Conservation (phyloP, 768 basidiomycete species). For the Leccinum boreale region DNA sequence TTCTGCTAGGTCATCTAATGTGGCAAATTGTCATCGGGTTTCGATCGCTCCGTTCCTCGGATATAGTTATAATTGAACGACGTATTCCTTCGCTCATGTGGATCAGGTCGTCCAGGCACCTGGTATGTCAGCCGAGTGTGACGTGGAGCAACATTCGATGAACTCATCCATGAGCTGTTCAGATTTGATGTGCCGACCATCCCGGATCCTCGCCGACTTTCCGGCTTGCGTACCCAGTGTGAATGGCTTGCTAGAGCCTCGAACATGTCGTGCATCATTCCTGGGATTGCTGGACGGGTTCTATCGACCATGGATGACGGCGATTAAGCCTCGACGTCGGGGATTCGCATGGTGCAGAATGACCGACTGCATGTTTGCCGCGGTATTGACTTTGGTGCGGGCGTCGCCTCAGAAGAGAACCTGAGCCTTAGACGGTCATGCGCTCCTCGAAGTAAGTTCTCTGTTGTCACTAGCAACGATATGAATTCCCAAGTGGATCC, state of each 20-base stretch:
- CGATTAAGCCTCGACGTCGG: conserved; percentile 18
- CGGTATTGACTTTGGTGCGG: conserved; percentile 12
- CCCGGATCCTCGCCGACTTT: conserved; percentile 10
- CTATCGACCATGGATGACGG: conserved; percentile 15
- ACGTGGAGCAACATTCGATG: background rate
- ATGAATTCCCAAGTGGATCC: conserved; percentile 26
- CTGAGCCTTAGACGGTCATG: conserved; percentile 4
- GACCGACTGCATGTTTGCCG: conserved; percentile 9
- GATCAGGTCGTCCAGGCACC: conserved; percentile 20
- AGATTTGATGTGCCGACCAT: background rate
- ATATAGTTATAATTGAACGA: background rate
- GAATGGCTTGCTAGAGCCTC: conserved; percentile 7
- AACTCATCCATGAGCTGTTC: background rate
- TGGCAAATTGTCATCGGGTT: background rate
- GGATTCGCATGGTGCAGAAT: conserved; percentile 23
- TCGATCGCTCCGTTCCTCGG: conserved; percentile 2
- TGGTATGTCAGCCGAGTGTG: background rate
- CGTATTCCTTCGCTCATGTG: conserved; percentile 14
- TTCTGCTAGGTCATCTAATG: background rate
- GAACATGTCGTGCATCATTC: conserved; percentile 7
- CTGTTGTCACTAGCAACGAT: conserved; percentile 24
- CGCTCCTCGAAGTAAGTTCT: conserved; percentile 14
- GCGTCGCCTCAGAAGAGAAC: conserved; percentile 5
- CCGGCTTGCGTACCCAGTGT: background rate
- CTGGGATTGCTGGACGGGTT: conserved; percentile 3